Evolutionary conservation across 768 basidiomycete species (phyloP), one percentile per base, ranked within the genome.

Genomic region (Lyophyllum atratum): DNA sequence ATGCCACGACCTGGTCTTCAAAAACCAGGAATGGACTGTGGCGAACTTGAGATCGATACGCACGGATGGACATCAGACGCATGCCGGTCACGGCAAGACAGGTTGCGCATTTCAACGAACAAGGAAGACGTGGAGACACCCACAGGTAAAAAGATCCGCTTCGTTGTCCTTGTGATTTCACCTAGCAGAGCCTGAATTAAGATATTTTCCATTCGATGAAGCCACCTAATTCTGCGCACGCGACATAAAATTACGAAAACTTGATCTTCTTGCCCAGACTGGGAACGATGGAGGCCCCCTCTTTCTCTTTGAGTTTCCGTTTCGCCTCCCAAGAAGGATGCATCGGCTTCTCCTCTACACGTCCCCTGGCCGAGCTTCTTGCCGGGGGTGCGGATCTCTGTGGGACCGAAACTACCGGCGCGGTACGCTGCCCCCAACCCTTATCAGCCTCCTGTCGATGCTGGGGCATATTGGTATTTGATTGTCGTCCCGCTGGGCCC

Each of bases 271-370:
- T 95, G 24, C 93, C 92, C 71, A 87, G 85, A 45, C 86, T 78
- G 42, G 85, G 82, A 10, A 85, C 71, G 34, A 89, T 87, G 7
- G 76, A 76, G n/a, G 75, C 77, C 61, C 78, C 82, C 61, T 84
- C 77, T 73, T 83, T 85, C 74, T 89, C 85, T 73, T 90, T 93
- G 57, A 87, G 70, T 70, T 85, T 87, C 72, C 80, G 82, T 75
- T 95, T 98, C 6, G 97, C 97, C 71, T 92, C 92, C 96, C 97
- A 99, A 14, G 93, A 96, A 2, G 97, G 96, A 73, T 99, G 97
- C 54, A 97, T 61, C 28, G 83, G 78, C 58, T 69, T 66, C 21
- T 72, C 68, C 68, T 78, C 68, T 5, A 37, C 52, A 53, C 59
- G 55, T 22, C 43, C 43, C 52, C 59, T 45, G 24, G 49, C 48